Percentiles rank a stretch among this genome's conserved stretches.
Evolutionary conservation across 345 rosid species (phyloP).

Genomic region (Syzygium aromaticum): DNA sequence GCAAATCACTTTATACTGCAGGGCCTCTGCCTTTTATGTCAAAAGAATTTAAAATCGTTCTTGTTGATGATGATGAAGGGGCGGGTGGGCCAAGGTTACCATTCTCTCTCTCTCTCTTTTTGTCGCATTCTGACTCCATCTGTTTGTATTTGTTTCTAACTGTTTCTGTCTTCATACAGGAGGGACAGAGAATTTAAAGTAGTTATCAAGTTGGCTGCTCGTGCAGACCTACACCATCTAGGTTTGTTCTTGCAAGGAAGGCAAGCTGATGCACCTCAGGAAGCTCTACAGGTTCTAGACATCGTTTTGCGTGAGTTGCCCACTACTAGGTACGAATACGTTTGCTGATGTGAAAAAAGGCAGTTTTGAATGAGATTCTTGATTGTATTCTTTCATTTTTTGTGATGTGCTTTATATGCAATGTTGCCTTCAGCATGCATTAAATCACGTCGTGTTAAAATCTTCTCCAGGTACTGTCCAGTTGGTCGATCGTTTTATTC

Average conservation of each 20-base stretch:
- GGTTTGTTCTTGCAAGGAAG: constrained; percentile 37
- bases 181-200: constrained; percentile 40
- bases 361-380: neutral
- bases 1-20: constrained; percentile 48
- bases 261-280: constrained; percentile 53
- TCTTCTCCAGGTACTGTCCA: constrained; percentile 29
- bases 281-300: constrained; percentile 52
- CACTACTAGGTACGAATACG: constrained; percentile 6
- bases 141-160: neutral
- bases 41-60: constrained; percentile 35
- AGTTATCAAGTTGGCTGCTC: constrained; percentile 42
- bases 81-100: constrained; percentile 27
- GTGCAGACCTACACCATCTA: constrained; percentile 44
- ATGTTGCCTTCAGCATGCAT: neutral
- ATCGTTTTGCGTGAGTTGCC: constrained; percentile 49
- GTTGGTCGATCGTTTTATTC: constrained; percentile 50
- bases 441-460: neutral
- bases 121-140: neutral
- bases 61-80: constrained; percentile 44
- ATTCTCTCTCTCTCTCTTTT: neutral
- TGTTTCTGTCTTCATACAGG: constrained; percentile 12
- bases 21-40: constrained; percentile 40
- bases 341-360: neutral
- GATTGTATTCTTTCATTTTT: neutral
- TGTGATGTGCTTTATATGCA: neutral